Base-by-base conservation (phyloP, 805 yeast species). In the Hyphopichia homilentoma region DNA sequence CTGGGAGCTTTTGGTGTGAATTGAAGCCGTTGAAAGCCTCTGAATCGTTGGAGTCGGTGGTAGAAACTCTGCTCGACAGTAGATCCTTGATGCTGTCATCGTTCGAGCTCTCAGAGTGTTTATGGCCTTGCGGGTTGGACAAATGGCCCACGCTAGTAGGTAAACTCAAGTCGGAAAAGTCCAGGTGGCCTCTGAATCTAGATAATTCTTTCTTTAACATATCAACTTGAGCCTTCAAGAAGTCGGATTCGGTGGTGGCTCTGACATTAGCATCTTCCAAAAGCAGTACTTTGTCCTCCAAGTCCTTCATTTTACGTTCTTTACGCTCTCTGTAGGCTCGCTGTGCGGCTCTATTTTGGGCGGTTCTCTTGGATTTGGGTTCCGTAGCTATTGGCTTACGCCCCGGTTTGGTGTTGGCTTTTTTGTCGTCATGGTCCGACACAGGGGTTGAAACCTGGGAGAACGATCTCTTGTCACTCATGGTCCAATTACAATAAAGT, bases 331-430 rank as follows among this genome's bases (percentile, higher is more conserved):
- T 70, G 61, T 87, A 90, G 5, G 97, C 97, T 34, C 97, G 70
- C 61, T 93, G 98, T n/a, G 97, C 97, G 3, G 97, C 97, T 48
- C 97, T 74, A 58, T 93, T 90, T 62, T 93, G 97, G 2, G 97
- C 97, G 11, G 95, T 87, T 47, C 98, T 71, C 68, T 86, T 90
- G 49, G 78, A 79, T 53, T 83, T 87, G 6, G 94, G 89, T 45
- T 87, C 95, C 13, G 75, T 72, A 6, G 81, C 77, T 32, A 83
- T 65, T 0, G 86, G 89, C 64, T 85, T 88, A 38, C 96, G 72
- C 2, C 96, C 96, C 0, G 93, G 87, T 50, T 79, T 81, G 29
- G 65, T 51, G 38, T 61, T 68, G 17, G 47, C 39, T 43, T 60
- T 66, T 44, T 64, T 61, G 42, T 54, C 62, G 29, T 60, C 67